Conservation (phyloP, 306 rosid species). For the Castanea sativa region DNA sequence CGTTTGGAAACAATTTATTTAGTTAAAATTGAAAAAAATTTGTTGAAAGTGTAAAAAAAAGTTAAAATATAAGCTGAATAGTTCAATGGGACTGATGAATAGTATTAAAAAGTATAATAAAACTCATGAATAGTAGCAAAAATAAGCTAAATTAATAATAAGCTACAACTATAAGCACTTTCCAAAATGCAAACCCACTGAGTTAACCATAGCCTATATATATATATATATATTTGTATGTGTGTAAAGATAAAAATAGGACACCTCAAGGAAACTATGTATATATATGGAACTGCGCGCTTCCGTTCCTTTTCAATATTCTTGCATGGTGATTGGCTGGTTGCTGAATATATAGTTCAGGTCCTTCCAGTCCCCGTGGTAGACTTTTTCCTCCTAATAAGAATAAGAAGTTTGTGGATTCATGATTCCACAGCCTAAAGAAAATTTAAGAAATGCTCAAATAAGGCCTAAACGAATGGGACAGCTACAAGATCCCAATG, state of each 20-base stretch:
- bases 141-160: too few relatives aligned
- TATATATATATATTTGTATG: too few relatives aligned
- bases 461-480: too few relatives aligned
- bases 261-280: not conserved
- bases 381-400: not conserved
- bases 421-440: not conserved
- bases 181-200: too few relatives aligned
- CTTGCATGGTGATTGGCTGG: not conserved
- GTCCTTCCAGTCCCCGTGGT: not conserved
- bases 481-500: too few relatives aligned
- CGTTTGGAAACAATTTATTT: rapidly evolving
- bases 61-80: too few relatives aligned
- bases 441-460: not conserved
- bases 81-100: rapidly evolving
- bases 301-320: not conserved
- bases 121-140: too few relatives aligned
- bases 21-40: rapidly evolving
- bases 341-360: not conserved
- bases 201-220: too few relatives aligned
- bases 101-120: too few relatives aligned
- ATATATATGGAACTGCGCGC: not conserved
- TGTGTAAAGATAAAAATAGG: not conserved
- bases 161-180: too few relatives aligned
- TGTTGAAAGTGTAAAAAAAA: too few relatives aligned
- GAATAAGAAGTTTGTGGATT: not conserved